These are phyloP conservation scores for Didymella sp. DNA, from an alignment of 2,329 filamentous ascomycete species.

Conservation along the genomic window DNA sequence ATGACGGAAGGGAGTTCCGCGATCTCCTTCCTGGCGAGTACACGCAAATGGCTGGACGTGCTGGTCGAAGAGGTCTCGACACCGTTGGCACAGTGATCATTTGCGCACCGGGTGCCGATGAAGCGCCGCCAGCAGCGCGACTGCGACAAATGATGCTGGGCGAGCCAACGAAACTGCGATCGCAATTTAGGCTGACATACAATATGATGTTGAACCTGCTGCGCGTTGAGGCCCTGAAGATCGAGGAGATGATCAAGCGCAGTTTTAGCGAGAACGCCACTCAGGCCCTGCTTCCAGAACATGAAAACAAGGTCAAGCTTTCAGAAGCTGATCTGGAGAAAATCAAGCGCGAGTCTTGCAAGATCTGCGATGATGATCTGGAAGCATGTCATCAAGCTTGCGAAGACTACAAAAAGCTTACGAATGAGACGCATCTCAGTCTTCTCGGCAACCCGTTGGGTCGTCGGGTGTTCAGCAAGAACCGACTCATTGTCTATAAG, in stretches of 20 bases:
- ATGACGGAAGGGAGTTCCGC: constrained; percentile 90
- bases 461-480: constrained; percentile 76
- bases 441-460: constrained; percentile 83
- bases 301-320: constrained; percentile 91
- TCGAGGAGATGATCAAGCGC: constrained; percentile 99
- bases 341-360: constrained; percentile 84
- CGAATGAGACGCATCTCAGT: constrained; percentile 77
- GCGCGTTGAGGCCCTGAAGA: constrained; percentile 94
- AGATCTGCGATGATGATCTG: constrained; percentile 80
- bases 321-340: constrained; percentile 92
- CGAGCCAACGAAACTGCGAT: constrained; percentile 91
- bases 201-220: constrained; percentile 99
- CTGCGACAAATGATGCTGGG: constrained; percentile 94
- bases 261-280: constrained; percentile 99
- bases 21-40: constrained; percentile 95
- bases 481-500: constrained; percentile 82
- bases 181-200: constrained; percentile 96
- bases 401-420: constrained; percentile 80
- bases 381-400: constrained; percentile 82
- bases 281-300: constrained; percentile 89
- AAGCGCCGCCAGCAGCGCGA: constrained; percentile 84
- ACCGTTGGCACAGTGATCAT: constrained; percentile 94
- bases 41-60: constrained; percentile 97
- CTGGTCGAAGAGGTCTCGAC: constrained; percentile 90
- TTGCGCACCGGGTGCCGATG: constrained; percentile 78